These are phyloP conservation scores for Apiospora koreana DNA, from an alignment of 2,329 filamentous ascomycete species.

Conservation along the genomic window DNA sequence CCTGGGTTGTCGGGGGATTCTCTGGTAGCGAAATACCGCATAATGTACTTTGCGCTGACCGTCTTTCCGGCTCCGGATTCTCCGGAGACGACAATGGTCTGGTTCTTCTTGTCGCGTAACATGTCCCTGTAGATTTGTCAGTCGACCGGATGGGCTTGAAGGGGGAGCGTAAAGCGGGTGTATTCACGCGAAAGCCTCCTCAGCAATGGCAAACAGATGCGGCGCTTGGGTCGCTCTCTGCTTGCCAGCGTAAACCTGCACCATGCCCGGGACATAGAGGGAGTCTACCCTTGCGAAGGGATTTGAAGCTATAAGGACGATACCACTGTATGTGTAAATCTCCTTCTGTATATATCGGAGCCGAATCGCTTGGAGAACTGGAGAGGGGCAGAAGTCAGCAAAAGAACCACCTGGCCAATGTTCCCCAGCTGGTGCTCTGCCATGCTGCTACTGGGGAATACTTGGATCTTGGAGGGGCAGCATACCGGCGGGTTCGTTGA, in stretches of 20 bases:
- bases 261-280: constrained; percentile 97
- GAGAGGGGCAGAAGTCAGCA: constrained; percentile 13
- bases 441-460: background rate
- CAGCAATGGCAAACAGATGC: constrained; percentile 97
- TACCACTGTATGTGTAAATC: constrained; percentile 99
- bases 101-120: constrained; percentile 92
- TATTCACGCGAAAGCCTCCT: constrained; percentile 93
- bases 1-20: constrained; percentile 88
- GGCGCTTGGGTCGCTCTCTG: constrained; percentile 95
- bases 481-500: constrained; percentile 96
- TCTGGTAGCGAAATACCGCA: constrained; percentile 98
- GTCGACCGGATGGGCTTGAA: constrained; percentile 21
- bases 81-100: constrained; percentile 98
- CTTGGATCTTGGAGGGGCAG: constrained; percentile 11
- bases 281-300: constrained; percentile 97
- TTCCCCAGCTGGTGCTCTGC: background rate
- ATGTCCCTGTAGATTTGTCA: constrained; percentile 73
- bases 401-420: constrained; percentile 16
- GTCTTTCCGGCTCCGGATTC: constrained; percentile 99
- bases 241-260: constrained; percentile 98
- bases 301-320: constrained; percentile 97
- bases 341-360: constrained; percentile 97
- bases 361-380: constrained; percentile 96
- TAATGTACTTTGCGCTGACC: constrained; percentile 99
- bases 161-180: constrained; percentile 1